Percentiles rank a stretch among this genome's conserved stretches.
phyloP scores from a whole-genome alignment of 352 stramenopile species.

The Phytophthora sp. region DNA sequence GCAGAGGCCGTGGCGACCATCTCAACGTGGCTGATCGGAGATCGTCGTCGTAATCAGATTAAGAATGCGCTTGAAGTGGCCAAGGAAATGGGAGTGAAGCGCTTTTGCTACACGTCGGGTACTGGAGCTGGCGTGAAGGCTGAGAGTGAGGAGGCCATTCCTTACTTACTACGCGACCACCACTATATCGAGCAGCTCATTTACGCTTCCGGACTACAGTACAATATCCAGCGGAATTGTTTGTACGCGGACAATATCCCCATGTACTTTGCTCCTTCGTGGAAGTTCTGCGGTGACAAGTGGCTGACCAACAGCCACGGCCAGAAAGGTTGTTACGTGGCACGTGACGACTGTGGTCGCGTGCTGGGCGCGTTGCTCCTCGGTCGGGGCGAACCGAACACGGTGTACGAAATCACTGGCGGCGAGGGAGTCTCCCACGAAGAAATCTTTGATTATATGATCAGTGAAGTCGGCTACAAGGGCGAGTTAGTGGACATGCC shows the following conservation, averaged over 20 bases:
- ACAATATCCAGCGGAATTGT: constrained; percentile 39
- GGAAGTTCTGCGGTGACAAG: constrained; percentile 36
- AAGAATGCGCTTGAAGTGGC: constrained; percentile 29
- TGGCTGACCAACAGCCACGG: constrained; percentile 35
- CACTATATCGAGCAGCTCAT: constrained; percentile 35
- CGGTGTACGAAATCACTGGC: constrained; percentile 33
- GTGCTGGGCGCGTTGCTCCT: constrained; percentile 31
- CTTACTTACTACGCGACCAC: constrained; percentile 30
- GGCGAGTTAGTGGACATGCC: constrained; percentile 37
- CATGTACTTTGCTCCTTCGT: constrained; percentile 34
- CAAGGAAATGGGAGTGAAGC: constrained; percentile 29
- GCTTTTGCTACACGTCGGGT: constrained; percentile 32
- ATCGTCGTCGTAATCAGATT: constrained; percentile 32
- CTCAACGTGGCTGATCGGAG: constrained; percentile 38
- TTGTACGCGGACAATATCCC: constrained; percentile 37
- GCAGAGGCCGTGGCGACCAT: constrained; percentile 29
- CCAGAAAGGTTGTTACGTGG: constrained; percentile 22
- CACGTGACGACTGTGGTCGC: constrained; percentile 13
- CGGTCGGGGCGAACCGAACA: constrained; percentile 30
- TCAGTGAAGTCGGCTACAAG: constrained; percentile 30
- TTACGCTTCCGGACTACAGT: constrained; percentile 30
- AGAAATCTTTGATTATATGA: constrained; percentile 41
- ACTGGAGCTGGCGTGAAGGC: constrained; percentile 24
- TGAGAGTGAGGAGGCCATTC: constrained; percentile 32
- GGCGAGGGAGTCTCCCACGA: constrained; percentile 26